These are phyloP conservation scores for Pichia sp. DNA, from an alignment of 1,139 yeast species.

Conservation along the genomic window DNA sequence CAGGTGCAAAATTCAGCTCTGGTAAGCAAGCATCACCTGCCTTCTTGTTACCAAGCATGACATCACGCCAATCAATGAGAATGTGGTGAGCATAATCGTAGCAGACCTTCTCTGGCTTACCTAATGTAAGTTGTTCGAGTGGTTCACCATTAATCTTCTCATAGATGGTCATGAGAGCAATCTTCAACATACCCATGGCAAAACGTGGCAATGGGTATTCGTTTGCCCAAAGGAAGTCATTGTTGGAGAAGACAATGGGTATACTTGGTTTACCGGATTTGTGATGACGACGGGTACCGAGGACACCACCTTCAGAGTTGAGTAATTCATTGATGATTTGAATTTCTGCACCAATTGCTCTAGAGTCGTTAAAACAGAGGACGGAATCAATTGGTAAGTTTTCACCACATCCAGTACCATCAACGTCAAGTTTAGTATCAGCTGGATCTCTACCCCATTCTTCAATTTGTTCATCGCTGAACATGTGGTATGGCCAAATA, in stretches of 20 bases:
- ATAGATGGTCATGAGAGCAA: constrained; percentile 58
- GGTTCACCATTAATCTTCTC: constrained; percentile 40
- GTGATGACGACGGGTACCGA: constrained; percentile 52
- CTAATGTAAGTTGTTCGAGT: constrained; percentile 57
- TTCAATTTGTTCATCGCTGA: constrained; percentile 34
- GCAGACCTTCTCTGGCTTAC: constrained; percentile 78
- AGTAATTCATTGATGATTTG: constrained; percentile 73
- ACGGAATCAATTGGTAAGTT: constrained; percentile 62
- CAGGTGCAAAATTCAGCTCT: constrained; percentile 30
- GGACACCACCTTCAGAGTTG: constrained; percentile 52
- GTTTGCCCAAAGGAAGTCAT: constrained; percentile 89
- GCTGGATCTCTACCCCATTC: constrained; percentile 34
- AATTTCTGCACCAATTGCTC: constrained; percentile 82
- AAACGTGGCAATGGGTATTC: constrained; percentile 73
- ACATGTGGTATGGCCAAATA: constrained; percentile 70
- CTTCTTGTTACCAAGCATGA: constrained; percentile 24
- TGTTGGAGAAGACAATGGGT: constrained; percentile 80
- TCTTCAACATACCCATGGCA: constrained; percentile 88
- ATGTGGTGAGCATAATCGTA: constrained; percentile 80
- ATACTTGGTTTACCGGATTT: constrained; percentile 44
- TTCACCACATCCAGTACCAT: constrained; percentile 21
- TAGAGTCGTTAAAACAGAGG: constrained; percentile 82
- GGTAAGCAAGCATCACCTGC: constrained; percentile 31
- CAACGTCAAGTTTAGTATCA: constrained; percentile 22
- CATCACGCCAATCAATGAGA: constrained; percentile 50